Evolutionary conservation across 805 yeast species (phyloP).

Genomic region (Candida multigemmis): DNA sequence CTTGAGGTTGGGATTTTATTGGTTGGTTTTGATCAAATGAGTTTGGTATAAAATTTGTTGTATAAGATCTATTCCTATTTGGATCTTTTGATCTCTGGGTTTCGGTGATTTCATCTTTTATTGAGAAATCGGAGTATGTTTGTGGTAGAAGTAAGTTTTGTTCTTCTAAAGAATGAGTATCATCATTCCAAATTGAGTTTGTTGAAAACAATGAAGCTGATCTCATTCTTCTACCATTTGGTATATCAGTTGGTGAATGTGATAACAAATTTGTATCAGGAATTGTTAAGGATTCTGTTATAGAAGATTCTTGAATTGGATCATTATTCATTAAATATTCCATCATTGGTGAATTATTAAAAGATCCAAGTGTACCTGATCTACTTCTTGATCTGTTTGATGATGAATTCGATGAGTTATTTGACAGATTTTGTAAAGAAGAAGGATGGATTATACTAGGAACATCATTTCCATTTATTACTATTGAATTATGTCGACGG

Average conservation of each 20-base stretch:
- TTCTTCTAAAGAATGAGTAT: conserved; percentile 10
- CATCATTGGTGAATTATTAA: conserved; percentile 1
- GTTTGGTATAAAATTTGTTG: conserved; percentile 39
- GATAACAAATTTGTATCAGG: neutral
- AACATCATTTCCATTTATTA: no score
- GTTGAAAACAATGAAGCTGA: conserved; percentile 46
- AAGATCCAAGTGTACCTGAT: conserved; percentile 1
- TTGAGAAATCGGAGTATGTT: no score
- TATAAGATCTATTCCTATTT: conserved; percentile 40
- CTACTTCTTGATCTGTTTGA: conserved; percentile 3
- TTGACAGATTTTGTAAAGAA: no score
- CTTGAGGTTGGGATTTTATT: neutral
- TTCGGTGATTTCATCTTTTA: no score
- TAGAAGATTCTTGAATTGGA: neutral
- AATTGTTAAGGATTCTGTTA: neutral
- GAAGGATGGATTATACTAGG: no score
- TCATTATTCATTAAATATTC: conserved; percentile 1
- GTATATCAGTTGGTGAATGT: conserved; percentile 5
- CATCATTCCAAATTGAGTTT: conserved; percentile 54
- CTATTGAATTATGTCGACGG: no score
- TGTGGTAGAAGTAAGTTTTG: conserved; percentile 2
- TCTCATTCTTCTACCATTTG: conserved; percentile 34
- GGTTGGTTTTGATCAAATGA: conserved; percentile 11
- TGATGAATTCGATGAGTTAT: conserved; percentile 6
- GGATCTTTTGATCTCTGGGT: no score